phyloP scores from a whole-genome alignment of 352 stramenopile species.

The Globisporangium orthogonon region DNA sequence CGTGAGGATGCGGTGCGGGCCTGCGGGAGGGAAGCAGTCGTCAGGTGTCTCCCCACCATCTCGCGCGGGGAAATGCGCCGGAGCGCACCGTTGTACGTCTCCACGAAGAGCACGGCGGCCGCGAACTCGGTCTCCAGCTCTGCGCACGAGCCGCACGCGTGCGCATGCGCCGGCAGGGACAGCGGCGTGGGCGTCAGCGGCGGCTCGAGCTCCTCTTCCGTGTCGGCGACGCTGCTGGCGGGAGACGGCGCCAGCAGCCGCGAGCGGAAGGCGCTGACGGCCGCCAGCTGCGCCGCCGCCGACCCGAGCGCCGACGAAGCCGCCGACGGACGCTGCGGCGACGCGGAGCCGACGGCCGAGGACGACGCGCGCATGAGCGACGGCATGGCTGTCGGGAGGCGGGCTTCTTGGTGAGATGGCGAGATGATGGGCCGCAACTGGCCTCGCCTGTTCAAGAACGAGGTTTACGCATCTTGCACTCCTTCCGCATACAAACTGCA shows the following conservation, averaged over 20 bases:
- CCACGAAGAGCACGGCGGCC: constrained; percentile 68
- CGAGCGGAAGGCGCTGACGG: constrained; percentile 31
- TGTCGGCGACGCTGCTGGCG: constrained; percentile 21
- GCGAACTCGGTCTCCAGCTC: constrained; percentile 72
- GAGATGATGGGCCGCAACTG: background rate
- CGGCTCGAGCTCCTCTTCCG: constrained; percentile 32
- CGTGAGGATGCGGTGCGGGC: constrained; percentile 69
- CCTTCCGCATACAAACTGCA: no score
- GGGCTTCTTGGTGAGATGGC: background rate
- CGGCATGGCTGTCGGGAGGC: constrained; percentile 46
- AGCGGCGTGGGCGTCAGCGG: constrained; percentile 23
- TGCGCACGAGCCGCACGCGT: constrained; percentile 37
- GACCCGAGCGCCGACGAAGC: constrained; percentile 28
- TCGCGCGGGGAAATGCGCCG: no score
- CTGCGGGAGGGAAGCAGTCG: constrained; percentile 7
- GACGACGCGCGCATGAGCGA: constrained; percentile 25
- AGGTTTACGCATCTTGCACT: no score
- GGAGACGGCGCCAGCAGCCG: constrained; percentile 32
- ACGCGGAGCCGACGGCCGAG: constrained; percentile 10
- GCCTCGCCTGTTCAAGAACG: background rate
- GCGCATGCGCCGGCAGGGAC: constrained; percentile 27
- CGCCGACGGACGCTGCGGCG: background rate
- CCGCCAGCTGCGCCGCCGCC: constrained; percentile 33
- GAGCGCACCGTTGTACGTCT: constrained; percentile 54
- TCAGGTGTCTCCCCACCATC: no score